These are phyloP conservation scores for Dittrichia graveolens DNA, from an alignment of 129 eudicot genomes.

Conservation along the genomic window DNA sequence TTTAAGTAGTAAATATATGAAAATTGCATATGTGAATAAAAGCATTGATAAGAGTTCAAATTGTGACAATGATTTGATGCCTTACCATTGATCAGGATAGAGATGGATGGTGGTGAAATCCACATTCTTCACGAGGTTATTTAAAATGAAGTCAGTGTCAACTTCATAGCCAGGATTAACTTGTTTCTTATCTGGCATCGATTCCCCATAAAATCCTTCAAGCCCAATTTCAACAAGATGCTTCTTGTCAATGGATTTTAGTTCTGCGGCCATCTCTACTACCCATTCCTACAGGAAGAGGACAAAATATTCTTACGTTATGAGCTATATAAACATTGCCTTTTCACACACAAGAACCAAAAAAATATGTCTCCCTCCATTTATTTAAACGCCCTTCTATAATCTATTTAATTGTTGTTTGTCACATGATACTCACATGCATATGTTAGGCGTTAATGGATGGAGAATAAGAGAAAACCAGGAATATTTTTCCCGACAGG, in stretches of 20 bases:
- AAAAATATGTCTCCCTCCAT: too few relatives aligned
- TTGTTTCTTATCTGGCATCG: constrained; percentile 38
- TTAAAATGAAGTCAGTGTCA: constrained; percentile 50
- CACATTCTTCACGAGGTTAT: constrained; percentile 25
- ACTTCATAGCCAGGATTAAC: constrained; percentile 43
- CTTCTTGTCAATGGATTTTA: constrained; percentile 45
- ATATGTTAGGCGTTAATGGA: not conserved
- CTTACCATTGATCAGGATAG: constrained; percentile 51
- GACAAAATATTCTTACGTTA: not conserved
- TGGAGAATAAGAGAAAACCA: constrained; percentile 29
- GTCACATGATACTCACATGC: not conserved
- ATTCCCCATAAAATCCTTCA: constrained; percentile 50
- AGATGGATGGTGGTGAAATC: constrained; percentile 55
- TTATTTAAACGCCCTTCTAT: too few relatives aligned
- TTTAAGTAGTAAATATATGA: too few relatives aligned
- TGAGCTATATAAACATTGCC: too few relatives aligned
- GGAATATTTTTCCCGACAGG: constrained; percentile 48
- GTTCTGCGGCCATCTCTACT: constrained; percentile 46
- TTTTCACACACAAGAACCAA: not conserved
- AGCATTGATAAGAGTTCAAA: too few relatives aligned
- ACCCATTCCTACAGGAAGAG: constrained; percentile 36
- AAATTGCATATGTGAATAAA: too few relatives aligned
- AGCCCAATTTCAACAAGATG: constrained; percentile 50
- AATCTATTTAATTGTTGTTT: not conserved
- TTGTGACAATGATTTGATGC: not conserved